A percentile compares a stretch with the other conserved stretches of the same genome.
phyloP scores from a whole-genome alignment of 352 stramenopile genomes.

The Globisporangium lucens region DNA sequence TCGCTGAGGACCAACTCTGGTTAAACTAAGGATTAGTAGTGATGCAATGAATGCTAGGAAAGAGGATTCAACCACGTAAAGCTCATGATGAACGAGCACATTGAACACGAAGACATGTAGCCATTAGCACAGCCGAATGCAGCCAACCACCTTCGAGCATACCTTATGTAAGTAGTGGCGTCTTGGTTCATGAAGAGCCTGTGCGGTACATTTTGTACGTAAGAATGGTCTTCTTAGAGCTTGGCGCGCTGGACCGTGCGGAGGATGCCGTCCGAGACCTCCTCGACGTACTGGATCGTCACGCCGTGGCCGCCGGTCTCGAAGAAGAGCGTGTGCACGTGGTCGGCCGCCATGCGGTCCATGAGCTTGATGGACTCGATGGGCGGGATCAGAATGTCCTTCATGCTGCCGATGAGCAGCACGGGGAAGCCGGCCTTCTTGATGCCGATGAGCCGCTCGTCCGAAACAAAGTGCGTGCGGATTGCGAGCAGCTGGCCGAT shows the following conservation, averaged over 20 bases:
- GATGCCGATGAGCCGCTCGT: constrained; percentile 38
- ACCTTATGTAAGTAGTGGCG: too few species aligned
- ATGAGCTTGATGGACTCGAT: constrained; percentile 10
- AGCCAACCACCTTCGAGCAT: too few species aligned
- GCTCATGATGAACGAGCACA: too few species aligned
- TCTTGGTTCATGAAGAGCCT: too few species aligned
- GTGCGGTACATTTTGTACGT: too few species aligned
- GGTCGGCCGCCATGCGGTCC: constrained; percentile 17
- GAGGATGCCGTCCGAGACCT: constrained; percentile 16
- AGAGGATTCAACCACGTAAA: too few species aligned
- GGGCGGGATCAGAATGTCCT: constrained; percentile 44
- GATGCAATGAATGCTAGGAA: too few species aligned
- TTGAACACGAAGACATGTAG: too few species aligned
- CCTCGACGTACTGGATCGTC: constrained; percentile 29
- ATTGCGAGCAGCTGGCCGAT: constrained; percentile 25
- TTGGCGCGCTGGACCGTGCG: neutral
- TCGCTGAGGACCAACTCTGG: too few species aligned
- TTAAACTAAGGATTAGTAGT: too few species aligned
- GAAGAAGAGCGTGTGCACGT: constrained; percentile 25
- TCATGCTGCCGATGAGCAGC: constrained; percentile 40
- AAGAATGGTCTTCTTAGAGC: neutral
- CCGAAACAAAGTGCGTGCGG: constrained; percentile 46
- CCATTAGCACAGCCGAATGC: too few species aligned
- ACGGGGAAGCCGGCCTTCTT: constrained; percentile 42
- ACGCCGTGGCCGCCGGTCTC: constrained; percentile 24